Percentiles rank a stretch among this genome's conserved stretches.
These are phyloP conservation scores for Thymus mandschuricus DNA, from an alignment of 257 asterid genomes.

Conservation along the genomic window DNA sequence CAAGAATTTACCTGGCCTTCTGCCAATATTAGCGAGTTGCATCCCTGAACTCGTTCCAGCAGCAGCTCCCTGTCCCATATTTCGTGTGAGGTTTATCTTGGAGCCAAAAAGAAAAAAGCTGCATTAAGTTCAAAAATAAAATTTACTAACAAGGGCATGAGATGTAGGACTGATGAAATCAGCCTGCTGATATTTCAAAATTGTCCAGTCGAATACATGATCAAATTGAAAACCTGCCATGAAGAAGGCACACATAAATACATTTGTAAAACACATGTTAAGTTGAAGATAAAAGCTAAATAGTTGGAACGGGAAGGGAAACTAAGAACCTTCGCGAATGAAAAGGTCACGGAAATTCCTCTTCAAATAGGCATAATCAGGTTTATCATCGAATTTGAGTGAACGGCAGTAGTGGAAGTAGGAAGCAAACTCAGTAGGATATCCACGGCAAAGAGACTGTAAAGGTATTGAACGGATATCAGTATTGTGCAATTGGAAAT, in stretches of 20 bases:
- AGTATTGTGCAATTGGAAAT: slow-evolving; percentile 24
- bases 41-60: slow-evolving; percentile 73
- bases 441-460: slow-evolving; percentile 75
- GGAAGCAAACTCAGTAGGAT: slow-evolving; percentile 84
- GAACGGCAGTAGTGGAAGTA: slow-evolving; percentile 92
- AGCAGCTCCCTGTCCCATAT: slow-evolving; percentile 52
- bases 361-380: slow-evolving; percentile 82
- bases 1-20: slow-evolving; percentile 58
- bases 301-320: background rate
- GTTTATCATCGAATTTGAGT: slow-evolving; percentile 77
- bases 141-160: slow-evolving; percentile 67
- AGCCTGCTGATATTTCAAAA: slow-evolving; percentile 80
- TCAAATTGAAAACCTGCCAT: slow-evolving; percentile 80
- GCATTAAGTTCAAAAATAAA: background rate
- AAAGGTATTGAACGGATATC: slow-evolving; percentile 25
- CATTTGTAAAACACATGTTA: background rate
- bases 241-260: slow-evolving; percentile 10
- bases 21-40: slow-evolving; percentile 57
- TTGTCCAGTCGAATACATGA: slow-evolving; percentile 88
- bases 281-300: background rate
- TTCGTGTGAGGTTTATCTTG: slow-evolving; percentile 15
- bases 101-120: slow-evolving; percentile 3
- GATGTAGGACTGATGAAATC: slow-evolving; percentile 79
- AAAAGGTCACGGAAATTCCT: slow-evolving; percentile 85
- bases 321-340: slow-evolving; percentile 73